Percentiles rank a stretch among this genome's conserved stretches.
Evolutionary conservation across 495 filamentous ascomycete genomes (phyloP).

Genomic region (Alectoria sarmentosa): DNA sequence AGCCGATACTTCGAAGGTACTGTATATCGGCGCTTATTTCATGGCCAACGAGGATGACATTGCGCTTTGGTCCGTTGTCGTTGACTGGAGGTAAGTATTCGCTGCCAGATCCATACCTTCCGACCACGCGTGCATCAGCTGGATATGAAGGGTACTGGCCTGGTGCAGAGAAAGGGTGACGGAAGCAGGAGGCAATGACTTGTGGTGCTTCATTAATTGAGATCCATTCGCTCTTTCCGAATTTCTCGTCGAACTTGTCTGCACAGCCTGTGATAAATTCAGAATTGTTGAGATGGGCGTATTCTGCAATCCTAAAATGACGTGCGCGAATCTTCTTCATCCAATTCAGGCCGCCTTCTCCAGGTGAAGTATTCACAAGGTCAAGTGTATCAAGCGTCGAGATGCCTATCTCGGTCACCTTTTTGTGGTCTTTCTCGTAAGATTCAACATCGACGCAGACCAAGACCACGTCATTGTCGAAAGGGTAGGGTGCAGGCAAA

Average conservation of each 20-base stretch:
- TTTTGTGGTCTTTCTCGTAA: constrained; percentile 48
- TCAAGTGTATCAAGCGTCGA: constrained; percentile 70
- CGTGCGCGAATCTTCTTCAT: constrained; percentile 52
- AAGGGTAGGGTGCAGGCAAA: constrained; percentile 38
- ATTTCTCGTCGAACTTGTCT: constrained; percentile 56
- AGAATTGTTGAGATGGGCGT: constrained; percentile 54
- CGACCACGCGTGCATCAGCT: not conserved
- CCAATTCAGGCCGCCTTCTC: constrained; percentile 56
- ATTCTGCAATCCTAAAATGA: constrained; percentile 72
- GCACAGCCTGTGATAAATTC: constrained; percentile 63
- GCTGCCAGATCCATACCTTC: constrained; percentile 11
- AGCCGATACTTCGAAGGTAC: constrained; percentile 55
- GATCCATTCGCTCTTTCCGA: constrained; percentile 54
- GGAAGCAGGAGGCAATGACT: constrained; percentile 44
- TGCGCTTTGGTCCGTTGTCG: constrained; percentile 35
- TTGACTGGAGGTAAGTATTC: constrained; percentile 14
- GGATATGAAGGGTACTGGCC: constrained; percentile 19
- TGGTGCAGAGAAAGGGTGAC: constrained; percentile 39
- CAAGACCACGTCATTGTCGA: constrained; percentile 56
- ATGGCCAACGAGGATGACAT: constrained; percentile 75
- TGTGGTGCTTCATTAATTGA: constrained; percentile 33
- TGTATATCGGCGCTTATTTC: constrained; percentile 56
- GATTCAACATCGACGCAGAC: constrained; percentile 76
- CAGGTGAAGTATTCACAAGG: constrained; percentile 46
- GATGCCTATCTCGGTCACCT: constrained; percentile 81